Evolutionary conservation across 1,284 basidiomycete species (phyloP).

Genomic region (Leccinum subrobustum): DNA sequence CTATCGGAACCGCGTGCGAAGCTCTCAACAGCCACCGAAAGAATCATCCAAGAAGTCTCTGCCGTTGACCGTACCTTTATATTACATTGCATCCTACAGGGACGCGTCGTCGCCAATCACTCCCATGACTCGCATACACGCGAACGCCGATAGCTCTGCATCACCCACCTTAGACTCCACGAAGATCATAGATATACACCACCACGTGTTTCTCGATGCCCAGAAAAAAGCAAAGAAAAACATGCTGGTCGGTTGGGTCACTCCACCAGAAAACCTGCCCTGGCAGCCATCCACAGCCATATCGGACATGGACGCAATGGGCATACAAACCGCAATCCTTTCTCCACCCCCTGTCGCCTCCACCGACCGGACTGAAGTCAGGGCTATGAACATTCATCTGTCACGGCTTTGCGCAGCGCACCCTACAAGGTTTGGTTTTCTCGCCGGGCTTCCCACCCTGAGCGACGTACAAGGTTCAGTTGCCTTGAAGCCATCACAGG

Average conservation of each 20-base stretch:
- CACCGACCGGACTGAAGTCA: slow-evolving; percentile 43
- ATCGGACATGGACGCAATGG: slow-evolving; percentile 54
- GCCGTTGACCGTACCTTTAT: slow-evolving; percentile 1
- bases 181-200: slow-evolving; percentile 63
- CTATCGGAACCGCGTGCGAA: slow-evolving; percentile 19
- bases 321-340: slow-evolving; percentile 58
- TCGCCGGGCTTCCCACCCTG: slow-evolving; percentile 60
- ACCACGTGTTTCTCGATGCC: slow-evolving; percentile 62
- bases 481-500: slow-evolving; percentile 3
- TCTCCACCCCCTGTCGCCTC: slow-evolving; percentile 61
- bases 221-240: slow-evolving; percentile 46
- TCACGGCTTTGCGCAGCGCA: slow-evolving; percentile 46
- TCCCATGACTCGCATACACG: slow-evolving; percentile 16
- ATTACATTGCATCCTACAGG: neutral
- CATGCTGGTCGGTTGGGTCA: slow-evolving; percentile 52
- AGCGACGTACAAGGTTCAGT: slow-evolving; percentile 55
- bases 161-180: neutral
- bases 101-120: neutral
- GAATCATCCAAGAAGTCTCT: slow-evolving; percentile 16
- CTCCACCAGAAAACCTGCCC: slow-evolving; percentile 60
- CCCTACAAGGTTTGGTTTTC: slow-evolving; percentile 61
- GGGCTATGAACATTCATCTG: slow-evolving; percentile 48
- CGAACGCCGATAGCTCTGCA: neutral
- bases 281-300: slow-evolving; percentile 61
- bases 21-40: slow-evolving; percentile 7